Conservation (phyloP, 2,329 filamentous ascomycete genomes). For the Pseudogymnoascus sp. region DNA sequence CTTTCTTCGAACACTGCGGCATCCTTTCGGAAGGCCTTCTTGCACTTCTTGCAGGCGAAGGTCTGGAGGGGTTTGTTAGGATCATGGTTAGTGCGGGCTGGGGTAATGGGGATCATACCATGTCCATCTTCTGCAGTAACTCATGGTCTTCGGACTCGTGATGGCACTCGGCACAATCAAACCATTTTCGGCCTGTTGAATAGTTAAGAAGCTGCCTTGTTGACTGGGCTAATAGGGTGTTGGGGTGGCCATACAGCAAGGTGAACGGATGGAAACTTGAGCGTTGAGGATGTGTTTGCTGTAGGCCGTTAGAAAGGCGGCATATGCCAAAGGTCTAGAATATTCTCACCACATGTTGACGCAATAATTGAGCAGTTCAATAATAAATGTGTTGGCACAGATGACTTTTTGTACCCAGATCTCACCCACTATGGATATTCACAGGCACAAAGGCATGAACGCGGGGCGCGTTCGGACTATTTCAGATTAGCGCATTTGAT, state of each 20-base stretch:
- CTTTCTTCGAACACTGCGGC: slow-evolving; percentile 86
- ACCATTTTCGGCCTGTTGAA: slow-evolving; percentile 79
- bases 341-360: slow-evolving; percentile 6
- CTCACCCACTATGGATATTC: slow-evolving; percentile 2
- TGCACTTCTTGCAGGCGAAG: slow-evolving; percentile 98
- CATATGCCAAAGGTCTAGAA: background rate
- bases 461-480: slow-evolving; percentile 1
- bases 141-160: slow-evolving; percentile 68
- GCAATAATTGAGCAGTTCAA: background rate
- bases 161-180: slow-evolving; percentile 96
- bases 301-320: slow-evolving; percentile 7
- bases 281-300: slow-evolving; percentile 99
- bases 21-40: slow-evolving; percentile 95
- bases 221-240: background rate
- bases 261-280: slow-evolving; percentile 89
- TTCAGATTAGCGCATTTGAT: slow-evolving; percentile 1
- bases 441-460: background rate
- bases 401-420: background rate
- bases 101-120: slow-evolving; percentile 40
- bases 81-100: slow-evolving; percentile 6
- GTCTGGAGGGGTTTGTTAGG: slow-evolving; percentile 28
- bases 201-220: background rate
- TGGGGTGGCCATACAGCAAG: slow-evolving; percentile 64
- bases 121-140: slow-evolving; percentile 71
- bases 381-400: background rate